Evolutionary conservation across 495 filamentous ascomycete genomes (phyloP).

Genomic region (Penicillium manginii): DNA sequence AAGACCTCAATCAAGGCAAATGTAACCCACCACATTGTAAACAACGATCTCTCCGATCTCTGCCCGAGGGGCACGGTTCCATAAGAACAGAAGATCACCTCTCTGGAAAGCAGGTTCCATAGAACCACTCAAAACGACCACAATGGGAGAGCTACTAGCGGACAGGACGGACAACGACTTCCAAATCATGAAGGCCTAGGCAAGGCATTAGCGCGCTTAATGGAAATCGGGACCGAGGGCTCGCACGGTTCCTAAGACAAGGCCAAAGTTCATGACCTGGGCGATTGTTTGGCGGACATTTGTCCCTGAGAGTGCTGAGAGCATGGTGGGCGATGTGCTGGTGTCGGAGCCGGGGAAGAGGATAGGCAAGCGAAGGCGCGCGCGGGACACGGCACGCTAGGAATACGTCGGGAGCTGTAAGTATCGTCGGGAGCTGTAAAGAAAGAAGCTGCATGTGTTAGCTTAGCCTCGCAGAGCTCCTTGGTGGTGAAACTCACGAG

Average conservation of each 20-base stretch:
- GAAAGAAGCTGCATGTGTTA: not conserved
- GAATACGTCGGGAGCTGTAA: not conserved
- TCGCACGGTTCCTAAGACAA: slow-evolving; percentile 80
- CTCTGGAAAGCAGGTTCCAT: slow-evolving; percentile 99
- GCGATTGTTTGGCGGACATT: slow-evolving; percentile 83
- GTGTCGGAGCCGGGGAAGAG: not conserved
- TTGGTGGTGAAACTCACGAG: slow-evolving; percentile 1
- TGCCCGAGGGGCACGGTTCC: slow-evolving; percentile 76
- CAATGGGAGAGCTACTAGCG: slow-evolving; percentile 89
- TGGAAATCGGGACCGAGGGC: slow-evolving; percentile 55
- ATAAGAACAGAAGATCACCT: slow-evolving; percentile 90
- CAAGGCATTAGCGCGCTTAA: slow-evolving; percentile 48
- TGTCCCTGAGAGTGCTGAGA: slow-evolving; percentile 67
- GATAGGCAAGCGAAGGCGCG: not conserved
- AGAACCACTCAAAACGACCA: slow-evolving; percentile 89
- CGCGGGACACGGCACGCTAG: not conserved
- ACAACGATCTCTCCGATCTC: slow-evolving; percentile 89
- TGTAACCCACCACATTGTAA: slow-evolving; percentile 64
- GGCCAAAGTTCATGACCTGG: slow-evolving; percentile 93
- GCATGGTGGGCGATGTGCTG: slow-evolving; percentile 57
- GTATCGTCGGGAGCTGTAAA: not conserved
- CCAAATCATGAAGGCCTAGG: slow-evolving; percentile 87
- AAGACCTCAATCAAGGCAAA: not conserved
- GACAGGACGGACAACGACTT: slow-evolving; percentile 88
- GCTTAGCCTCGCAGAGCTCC: not conserved